Evolutionary conservation across 2,329 filamentous ascomycete species (phyloP).

Genomic region (Aspergillus alliaceus): DNA sequence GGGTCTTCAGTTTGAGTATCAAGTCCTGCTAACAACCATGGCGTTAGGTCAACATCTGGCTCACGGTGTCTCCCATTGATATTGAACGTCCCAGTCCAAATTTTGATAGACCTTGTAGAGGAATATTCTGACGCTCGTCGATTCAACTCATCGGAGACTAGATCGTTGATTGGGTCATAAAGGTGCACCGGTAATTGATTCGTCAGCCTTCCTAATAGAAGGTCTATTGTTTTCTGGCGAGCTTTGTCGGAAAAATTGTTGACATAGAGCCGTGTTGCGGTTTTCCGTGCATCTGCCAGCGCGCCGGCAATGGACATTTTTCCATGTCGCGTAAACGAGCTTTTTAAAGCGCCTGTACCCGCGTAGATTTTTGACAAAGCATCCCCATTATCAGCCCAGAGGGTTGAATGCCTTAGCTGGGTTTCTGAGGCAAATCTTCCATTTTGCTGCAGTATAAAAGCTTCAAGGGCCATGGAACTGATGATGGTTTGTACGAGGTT

Average conservation of each 20-base stretch:
- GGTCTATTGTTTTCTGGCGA: slow-evolving; percentile 90
- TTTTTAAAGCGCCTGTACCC: slow-evolving; percentile 91
- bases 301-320: slow-evolving; percentile 95
- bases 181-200: slow-evolving; percentile 81
- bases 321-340: slow-evolving; percentile 87
- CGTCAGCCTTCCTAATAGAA: slow-evolving; percentile 81
- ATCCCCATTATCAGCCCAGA: slow-evolving; percentile 98
- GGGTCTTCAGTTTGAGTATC: slow-evolving; percentile 63
- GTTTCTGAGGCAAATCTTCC: slow-evolving; percentile 75
- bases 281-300: slow-evolving; percentile 93
- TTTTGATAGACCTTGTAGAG: slow-evolving; percentile 69
- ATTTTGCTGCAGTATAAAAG: slow-evolving; percentile 73
- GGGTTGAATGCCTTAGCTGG: slow-evolving; percentile 84
- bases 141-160: slow-evolving; percentile 73
- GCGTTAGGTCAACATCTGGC: slow-evolving; percentile 73
- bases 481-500: slow-evolving; percentile 96
- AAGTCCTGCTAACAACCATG: slow-evolving; percentile 73
- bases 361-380: slow-evolving; percentile 93
- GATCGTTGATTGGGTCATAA: slow-evolving; percentile 93
- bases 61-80: slow-evolving; percentile 84
- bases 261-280: slow-evolving; percentile 88
- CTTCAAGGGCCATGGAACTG: slow-evolving; percentile 86
- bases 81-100: slow-evolving; percentile 91
- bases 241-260: slow-evolving; percentile 97
- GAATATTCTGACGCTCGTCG: slow-evolving; percentile 71